Evolutionary conservation across 495 filamentous ascomycete genomes (phyloP), one percentile per base, ranked within the genome.

Genomic region (Corynascus novoguineensis): DNA sequence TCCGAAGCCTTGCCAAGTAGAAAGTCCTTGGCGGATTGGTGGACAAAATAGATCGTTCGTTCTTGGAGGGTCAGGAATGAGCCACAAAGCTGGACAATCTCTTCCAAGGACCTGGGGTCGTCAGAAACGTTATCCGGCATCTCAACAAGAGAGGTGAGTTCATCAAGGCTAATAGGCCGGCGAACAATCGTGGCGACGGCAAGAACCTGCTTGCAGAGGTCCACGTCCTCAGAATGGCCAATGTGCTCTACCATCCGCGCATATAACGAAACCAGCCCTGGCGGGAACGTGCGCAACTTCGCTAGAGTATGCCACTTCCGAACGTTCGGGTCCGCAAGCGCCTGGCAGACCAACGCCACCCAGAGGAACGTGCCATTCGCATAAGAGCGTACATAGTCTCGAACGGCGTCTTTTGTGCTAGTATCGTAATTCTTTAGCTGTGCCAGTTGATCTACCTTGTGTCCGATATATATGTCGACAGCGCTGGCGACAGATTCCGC

Each of bases 331-430:
- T 44, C 25, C 35, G 38, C 57, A 22, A 73, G 62, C 15, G 55
- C 58, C 60, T 69, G 52, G 48, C 55, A 67, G 5, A 73, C 65
- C 14, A 72, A 55, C 3, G 69, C 65, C 17, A 70, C 70, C n/a
- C n/a, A n/a, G n/a, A n/a, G n/a, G n/a, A n/a, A n/a, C n/a, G n/a
- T n/a, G n/a, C n/a, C n/a, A n/a, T 47, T 37, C 15, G 42, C 53
- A n/a, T 55, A 35, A 3, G 41, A 37, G 4, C 29, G 48, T 5
- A 55, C 31, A 28, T 60, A 40, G 22, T 38, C 11, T 5, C 38
- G 38, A 2, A 75, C 59, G 28, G 35, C 2, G 45, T 38, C 59
- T 54, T 57, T 48, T 34, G 62, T 40, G 9, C 48, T 44, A 10
- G 29, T 1, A 29, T 66, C 22, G 51, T 66, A 61, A n/a, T 52